Conservation (phyloP, 495 filamentous ascomycete species). For the Sporormia fimetaria region DNA sequence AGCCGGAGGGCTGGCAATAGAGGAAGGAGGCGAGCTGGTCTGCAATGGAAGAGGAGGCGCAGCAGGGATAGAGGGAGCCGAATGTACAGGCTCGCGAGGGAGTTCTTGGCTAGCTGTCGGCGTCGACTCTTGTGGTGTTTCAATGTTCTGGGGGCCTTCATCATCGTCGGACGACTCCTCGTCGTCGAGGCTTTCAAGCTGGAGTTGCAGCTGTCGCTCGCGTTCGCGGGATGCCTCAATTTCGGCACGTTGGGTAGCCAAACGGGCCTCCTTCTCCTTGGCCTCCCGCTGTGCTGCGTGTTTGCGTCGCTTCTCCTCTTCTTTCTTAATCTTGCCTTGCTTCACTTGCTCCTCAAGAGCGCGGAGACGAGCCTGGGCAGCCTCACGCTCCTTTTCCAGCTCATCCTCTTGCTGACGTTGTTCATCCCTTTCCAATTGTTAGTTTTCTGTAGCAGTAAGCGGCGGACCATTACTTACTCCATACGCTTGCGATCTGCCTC, state of each 20-base stretch:
- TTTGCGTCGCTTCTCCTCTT: constrained; percentile 84
- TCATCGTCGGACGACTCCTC: constrained; percentile 70
- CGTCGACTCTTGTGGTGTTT: constrained; percentile 74
- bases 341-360: constrained; percentile 89
- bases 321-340: constrained; percentile 91
- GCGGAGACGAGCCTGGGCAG: constrained; percentile 66
- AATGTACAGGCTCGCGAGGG: constrained; percentile 28
- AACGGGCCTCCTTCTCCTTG: constrained; percentile 75
- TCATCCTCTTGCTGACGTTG: constrained; percentile 67
- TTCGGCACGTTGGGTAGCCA: constrained; percentile 80
- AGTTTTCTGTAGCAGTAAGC: constrained; percentile 6
- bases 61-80: constrained; percentile 29
- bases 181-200: constrained; percentile 71
- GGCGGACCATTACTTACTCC: constrained; percentile 56
- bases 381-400: constrained; percentile 65
- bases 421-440: constrained; percentile 50
- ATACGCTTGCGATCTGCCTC: constrained; percentile 60
- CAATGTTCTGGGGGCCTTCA: constrained; percentile 66
- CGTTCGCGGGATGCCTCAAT: constrained; percentile 81
- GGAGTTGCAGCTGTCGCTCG: constrained; percentile 74
- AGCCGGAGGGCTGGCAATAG: constrained; percentile 27
- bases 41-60: constrained; percentile 20
- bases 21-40: constrained; percentile 25
- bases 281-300: constrained; percentile 78
- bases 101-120: constrained; percentile 58